Base-by-base conservation (phyloP, 345 rosid genomes). In the Murraya koenigii region DNA sequence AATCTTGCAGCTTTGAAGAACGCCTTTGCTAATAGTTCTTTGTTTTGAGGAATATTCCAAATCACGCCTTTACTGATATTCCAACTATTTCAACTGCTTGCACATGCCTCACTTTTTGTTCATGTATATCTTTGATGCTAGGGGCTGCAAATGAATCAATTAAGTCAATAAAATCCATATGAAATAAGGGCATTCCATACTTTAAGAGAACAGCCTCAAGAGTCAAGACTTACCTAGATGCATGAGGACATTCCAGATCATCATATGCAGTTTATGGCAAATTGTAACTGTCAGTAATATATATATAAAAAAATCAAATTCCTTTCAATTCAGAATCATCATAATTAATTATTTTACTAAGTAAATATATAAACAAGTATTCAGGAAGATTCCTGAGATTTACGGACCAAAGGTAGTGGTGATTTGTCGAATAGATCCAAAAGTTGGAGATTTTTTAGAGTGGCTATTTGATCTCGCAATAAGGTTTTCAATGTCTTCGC, bases 1-100 rank as follows among this genome's bases (percentile, higher is more conserved):
- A 44, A 44, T 44, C 0, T 44, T 44, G 49, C 17, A 13, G 17
- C 49, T 44, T 3, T 3, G 17, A 44, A 44, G 1, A 44, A 11
- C 17, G 0, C 5, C 1, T 11, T 3, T 5, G 0, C 3, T 13
- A 41, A 2, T 10, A 2, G 49, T 2, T 2, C 0, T 41, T 11
- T 1, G 17, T 0, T 44, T 44, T 13, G 5, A 44, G 49, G 17
- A 44, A 11, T 0, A 44, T 3, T 36, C 35, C 65, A 72, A 19
- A 14, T 35, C 9, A 13, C 23, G 36, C 17, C 23, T 0, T 14
- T n/a, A n/a, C 59, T 36, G 66, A 59, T 58, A 14, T 9, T 56
- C 23, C 32, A 3, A 72, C 23, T 2, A 59, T 72, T 25, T 72
- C 76, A 15, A 13, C 15, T n/a, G 25, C 62, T 61, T 60, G 68